Evolutionary conservation across 2,329 filamentous ascomycete species (phyloP), one percentile per base, ranked within the genome.

Genomic region (Trichoderma atrobrunneum): DNA sequence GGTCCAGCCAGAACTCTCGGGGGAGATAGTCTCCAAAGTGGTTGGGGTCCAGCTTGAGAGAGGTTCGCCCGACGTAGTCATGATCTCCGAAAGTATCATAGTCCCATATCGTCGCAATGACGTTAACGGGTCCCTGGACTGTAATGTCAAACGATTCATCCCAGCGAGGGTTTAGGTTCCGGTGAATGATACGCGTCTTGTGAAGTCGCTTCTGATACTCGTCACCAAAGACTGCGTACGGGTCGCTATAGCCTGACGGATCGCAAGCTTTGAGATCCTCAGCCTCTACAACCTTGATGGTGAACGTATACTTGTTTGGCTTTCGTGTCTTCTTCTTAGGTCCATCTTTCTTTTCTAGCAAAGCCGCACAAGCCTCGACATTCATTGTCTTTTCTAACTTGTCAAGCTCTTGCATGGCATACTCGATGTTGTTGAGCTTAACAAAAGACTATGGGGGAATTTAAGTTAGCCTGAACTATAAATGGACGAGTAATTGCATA

Each of bases 231-330:
- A 99, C 95, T 34, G 99, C 94, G 78, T 99, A 99, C 0, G 96
- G 96, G 82, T 99, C 96, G 79, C 95, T 98, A 75, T 92, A 90
- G 43, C 96, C 96, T 77, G 93, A 97, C 76, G 97, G 91, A 81
- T 99, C 96, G 80, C 96, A 98, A n/a, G 96, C 94, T 82, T 98
- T 98, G 76, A 99, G 86, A 78, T 99, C 96, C 82, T 99, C 96
- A 10, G 93, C 96, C 82, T 99, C 96, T 30, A 99, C 95, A 72
- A 99, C 95, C 84, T 99, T 99, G 83, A 99, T 95, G 0, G 96
- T 98, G 82, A 99, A 99, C 70, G 98, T 95, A 80, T 97, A 98
- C 79, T 97, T 98, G 74, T 90, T 92, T 56, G 91, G 89, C 77
- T 90, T 92, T 76, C 90, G 90, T 71, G 83, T 79, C 73, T 86